These are phyloP conservation scores for Litsea cubeba DNA, from an alignment of 164 flowering plant species.

Conservation along the genomic window DNA sequence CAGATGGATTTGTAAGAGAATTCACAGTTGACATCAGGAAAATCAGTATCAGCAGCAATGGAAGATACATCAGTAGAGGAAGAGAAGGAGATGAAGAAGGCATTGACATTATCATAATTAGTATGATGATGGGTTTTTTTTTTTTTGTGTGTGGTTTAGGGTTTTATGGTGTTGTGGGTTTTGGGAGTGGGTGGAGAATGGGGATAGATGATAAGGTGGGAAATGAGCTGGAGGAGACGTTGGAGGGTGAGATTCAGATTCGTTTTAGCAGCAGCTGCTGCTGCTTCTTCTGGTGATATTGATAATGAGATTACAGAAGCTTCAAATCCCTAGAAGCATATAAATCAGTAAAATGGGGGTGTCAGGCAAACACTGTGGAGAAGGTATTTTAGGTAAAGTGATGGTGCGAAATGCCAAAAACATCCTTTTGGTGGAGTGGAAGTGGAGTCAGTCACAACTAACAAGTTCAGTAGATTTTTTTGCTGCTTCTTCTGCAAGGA, in stretches of 20 bases:
- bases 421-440: not conserved
- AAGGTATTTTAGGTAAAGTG: too few species aligned
- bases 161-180: too few species aligned
- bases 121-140: not conserved
- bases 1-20: constrained; percentile 39
- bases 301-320: not conserved
- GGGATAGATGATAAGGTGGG: not conserved
- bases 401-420: not conserved
- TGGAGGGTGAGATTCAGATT: not conserved
- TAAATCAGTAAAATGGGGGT: not conserved
- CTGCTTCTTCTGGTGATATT: not conserved
- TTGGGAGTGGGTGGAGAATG: too few species aligned
- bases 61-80: constrained; percentile 1
- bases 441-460: too few species aligned
- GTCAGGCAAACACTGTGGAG: not conserved
- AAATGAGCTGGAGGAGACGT: not conserved
- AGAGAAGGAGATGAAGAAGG: not conserved
- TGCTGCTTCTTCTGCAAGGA: too few species aligned
- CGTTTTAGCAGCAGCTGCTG: not conserved
- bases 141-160: not conserved
- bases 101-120: not conserved
- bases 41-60: constrained; percentile 2
- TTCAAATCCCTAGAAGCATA: not conserved
- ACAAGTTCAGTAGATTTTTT: too few species aligned
- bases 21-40: constrained; percentile 9